These are phyloP conservation scores for Vitis rupestris DNA, from an alignment of 164 flowering plant species.

Conservation along the genomic window DNA sequence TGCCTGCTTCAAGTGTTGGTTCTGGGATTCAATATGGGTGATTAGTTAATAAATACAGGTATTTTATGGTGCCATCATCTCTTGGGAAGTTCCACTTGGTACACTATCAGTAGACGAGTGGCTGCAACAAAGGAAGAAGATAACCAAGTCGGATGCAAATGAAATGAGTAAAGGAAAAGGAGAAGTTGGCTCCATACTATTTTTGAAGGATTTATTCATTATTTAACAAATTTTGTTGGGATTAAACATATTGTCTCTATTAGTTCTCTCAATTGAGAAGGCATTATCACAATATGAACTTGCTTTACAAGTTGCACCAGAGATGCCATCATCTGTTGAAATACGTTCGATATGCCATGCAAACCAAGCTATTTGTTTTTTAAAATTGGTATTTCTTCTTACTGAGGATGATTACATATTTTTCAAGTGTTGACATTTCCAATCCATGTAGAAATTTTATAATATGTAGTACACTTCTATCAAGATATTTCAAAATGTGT, in stretches of 20 bases:
- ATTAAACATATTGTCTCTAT: neutral
- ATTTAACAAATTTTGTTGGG: neutral
- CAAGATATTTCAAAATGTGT: too few species aligned
- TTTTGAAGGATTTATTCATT: neutral
- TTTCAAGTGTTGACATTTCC: too few species aligned
- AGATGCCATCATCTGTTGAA: constrained; percentile 49
- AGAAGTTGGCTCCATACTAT: neutral
- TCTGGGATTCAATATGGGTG: too few species aligned
- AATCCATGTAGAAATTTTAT: too few species aligned
- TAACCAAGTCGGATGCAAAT: neutral
- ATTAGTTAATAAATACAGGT: too few species aligned
- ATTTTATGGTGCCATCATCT: too few species aligned
- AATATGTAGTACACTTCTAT: too few species aligned
- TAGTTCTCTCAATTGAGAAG: constrained; percentile 10
- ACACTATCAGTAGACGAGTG: too few species aligned
- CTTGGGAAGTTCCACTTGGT: too few species aligned
- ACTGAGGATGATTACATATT: neutral
- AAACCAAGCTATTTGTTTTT: constrained; percentile 72
- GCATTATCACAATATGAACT: constrained; percentile 64
- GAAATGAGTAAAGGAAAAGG: neutral
- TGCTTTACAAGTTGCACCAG: constrained; percentile 60
- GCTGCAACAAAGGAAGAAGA: too few species aligned
- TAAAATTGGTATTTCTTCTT: constrained; percentile 57
- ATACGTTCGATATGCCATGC: constrained; percentile 86
- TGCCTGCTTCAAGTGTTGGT: too few species aligned